Evolutionary conservation across 345 rosid genomes (phyloP).

Genomic region (Citrus cavaleriei): DNA sequence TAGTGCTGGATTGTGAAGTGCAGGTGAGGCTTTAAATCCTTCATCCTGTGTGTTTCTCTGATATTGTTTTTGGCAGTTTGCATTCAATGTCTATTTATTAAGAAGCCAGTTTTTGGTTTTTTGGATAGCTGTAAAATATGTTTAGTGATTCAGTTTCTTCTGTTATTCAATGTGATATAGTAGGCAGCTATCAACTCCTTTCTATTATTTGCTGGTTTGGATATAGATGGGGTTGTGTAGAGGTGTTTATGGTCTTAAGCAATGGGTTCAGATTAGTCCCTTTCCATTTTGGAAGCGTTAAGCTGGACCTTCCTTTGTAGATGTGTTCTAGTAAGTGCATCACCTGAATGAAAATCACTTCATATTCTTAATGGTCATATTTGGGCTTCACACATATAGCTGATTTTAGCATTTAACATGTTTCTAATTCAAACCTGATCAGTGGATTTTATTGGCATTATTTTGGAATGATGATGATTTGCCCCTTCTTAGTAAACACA

Average conservation of each 20-base stretch:
- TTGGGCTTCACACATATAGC: not conserved
- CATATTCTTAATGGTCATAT: not conserved
- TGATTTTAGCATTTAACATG: not conserved
- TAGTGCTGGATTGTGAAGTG: constrained; percentile 74
- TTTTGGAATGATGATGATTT: not conserved
- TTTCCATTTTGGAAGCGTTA: not conserved
- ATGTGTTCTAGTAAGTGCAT: not conserved
- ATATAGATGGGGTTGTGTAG: not conserved
- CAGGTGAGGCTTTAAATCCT: constrained; percentile 51
- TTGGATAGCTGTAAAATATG: not conserved
- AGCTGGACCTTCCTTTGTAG: not conserved
- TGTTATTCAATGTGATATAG: not conserved
- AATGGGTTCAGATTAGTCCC: not conserved
- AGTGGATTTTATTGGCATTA: not conserved
- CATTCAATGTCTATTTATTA: constrained; percentile 2
- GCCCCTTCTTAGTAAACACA: not conserved
- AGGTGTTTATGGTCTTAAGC: not conserved
- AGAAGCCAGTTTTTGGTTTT: not conserved
- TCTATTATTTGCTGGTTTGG: not conserved
- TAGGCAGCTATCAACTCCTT: not conserved
- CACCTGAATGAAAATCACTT: not conserved
- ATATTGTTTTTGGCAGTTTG: not conserved
- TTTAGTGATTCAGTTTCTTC: not conserved
- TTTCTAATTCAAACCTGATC: not conserved
- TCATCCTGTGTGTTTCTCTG: not conserved